Conservation (phyloP, 805 yeast species). For the Lipomyces sp. region DNA sequence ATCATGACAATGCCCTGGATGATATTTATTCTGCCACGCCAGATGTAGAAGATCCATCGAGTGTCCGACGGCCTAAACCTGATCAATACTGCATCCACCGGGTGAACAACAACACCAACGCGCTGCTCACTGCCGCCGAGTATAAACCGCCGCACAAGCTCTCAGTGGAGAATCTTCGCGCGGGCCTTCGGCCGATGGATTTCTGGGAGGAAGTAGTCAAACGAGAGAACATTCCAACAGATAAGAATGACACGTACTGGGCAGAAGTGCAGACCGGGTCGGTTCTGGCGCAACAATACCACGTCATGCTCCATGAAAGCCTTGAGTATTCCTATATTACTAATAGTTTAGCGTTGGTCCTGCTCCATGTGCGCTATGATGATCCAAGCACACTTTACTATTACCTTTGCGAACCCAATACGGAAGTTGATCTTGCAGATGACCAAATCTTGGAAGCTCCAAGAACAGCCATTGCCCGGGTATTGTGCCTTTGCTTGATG, state of each 20-base stretch:
- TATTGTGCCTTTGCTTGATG: conserved; percentile 9
- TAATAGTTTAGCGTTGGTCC: background rate
- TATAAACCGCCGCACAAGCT: conserved; percentile 1
- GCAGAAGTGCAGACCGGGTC: background rate
- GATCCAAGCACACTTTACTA: conserved; percentile 8
- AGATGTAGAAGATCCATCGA: background rate
- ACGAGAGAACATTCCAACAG: background rate
- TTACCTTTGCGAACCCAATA: conserved; percentile 7
- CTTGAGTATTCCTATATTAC: conserved; percentile 6
- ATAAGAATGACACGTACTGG: background rate
- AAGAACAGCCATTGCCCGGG: background rate
- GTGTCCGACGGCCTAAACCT: background rate
- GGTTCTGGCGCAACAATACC: background rate
- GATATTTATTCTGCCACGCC: background rate
- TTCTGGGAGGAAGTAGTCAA: background rate
- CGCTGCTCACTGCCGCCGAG: background rate
- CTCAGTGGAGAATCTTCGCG: background rate
- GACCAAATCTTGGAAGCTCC: background rate
- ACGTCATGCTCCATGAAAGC: background rate
- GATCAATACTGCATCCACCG: background rate
- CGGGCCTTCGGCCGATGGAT: conserved; percentile 3
- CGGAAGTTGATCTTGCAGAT: background rate
- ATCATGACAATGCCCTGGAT: background rate
- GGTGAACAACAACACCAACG: background rate
- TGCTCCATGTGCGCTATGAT: background rate